Conservation (phyloP, 768 basidiomycete species). For the Dentipellis fragilis region DNA sequence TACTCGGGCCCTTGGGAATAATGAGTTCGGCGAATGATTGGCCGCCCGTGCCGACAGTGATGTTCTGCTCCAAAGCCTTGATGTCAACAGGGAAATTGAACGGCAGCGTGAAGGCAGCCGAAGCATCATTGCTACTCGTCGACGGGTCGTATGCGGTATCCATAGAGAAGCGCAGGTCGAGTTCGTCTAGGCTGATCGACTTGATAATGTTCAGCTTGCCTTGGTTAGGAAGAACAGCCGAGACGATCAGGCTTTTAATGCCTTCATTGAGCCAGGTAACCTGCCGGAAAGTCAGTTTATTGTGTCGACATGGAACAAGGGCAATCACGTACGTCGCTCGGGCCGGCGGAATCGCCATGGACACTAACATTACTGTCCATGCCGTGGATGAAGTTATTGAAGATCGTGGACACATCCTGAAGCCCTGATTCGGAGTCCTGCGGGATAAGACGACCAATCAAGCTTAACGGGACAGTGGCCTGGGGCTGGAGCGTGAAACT, state of each 20-base stretch:
- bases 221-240: slow-evolving; percentile 51
- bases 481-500: slow-evolving; percentile 45
- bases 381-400: slow-evolving; percentile 66
- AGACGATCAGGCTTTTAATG: slow-evolving; percentile 51
- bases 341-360: slow-evolving; percentile 47
- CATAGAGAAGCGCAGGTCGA: slow-evolving; percentile 48
- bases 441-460: slow-evolving; percentile 56
- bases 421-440: slow-evolving; percentile 45
- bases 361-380: slow-evolving; percentile 50
- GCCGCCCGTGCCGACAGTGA: slow-evolving; percentile 41
- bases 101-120: slow-evolving; percentile 56
- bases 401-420: slow-evolving; percentile 48
- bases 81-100: slow-evolving; percentile 67
- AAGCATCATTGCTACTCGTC: slow-evolving; percentile 49
- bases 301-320: not conserved
- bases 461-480: slow-evolving; percentile 39
- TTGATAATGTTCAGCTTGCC: slow-evolving; percentile 56
- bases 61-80: slow-evolving; percentile 46
- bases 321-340: slow-evolving; percentile 35
- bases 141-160: slow-evolving; percentile 46
- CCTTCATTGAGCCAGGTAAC: slow-evolving; percentile 67
- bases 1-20: slow-evolving; percentile 45
- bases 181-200: slow-evolving; percentile 48
- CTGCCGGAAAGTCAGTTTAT: slow-evolving; percentile 22
- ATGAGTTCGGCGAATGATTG: slow-evolving; percentile 48